Percentiles rank a stretch among this genome's conserved stretches.
phyloP scores from a whole-genome alignment of 345 rosid genomes.

The Sisymbrium irio region DNA sequence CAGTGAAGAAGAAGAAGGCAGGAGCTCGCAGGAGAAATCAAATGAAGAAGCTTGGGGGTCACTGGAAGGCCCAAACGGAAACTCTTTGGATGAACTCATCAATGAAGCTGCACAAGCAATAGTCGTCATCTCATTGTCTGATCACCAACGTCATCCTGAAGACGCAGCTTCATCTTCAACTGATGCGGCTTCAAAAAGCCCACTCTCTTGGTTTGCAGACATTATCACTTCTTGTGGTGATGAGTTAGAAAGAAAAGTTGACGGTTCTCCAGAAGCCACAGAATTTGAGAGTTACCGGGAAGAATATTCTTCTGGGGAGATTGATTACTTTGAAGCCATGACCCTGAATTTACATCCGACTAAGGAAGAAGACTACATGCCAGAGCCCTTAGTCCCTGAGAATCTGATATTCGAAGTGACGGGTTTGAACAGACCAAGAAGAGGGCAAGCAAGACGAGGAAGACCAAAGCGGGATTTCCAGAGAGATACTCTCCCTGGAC shows the following conservation, averaged over 20 bases:
- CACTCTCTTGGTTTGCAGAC: conserved; percentile 67
- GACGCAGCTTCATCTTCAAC: conserved; percentile 32
- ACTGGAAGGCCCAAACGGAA: conserved; percentile 4
- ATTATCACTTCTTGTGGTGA: conserved; percentile 23
- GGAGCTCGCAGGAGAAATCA: conserved; percentile 28
- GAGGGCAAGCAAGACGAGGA: conserved; percentile 84
- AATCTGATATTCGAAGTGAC: conserved; percentile 50
- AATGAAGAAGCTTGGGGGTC: conserved; percentile 14
- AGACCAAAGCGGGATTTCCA: conserved; percentile 94
- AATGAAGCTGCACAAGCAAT: conserved; percentile 57
- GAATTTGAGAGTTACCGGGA: conserved; percentile 22
- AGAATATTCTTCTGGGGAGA: conserved; percentile 32
- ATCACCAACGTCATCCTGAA: conserved; percentile 25
- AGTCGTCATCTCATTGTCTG: conserved; percentile 49
- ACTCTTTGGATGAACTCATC: conserved; percentile 25
- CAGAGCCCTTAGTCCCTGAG: conserved; percentile 67
- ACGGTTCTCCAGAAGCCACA: conserved; percentile 16
- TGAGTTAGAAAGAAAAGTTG: conserved; percentile 12
- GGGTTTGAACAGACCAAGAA: conserved; percentile 48
- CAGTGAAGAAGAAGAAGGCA: conserved; percentile 44
- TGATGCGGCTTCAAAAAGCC: conserved; percentile 27
- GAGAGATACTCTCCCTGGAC: conserved; percentile 93
- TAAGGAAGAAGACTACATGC: conserved; percentile 63
- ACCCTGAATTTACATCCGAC: conserved; percentile 52
- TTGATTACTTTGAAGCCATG: conserved; percentile 68